These are phyloP conservation scores for Calonectria hawksworthii DNA, from an alignment of 2,329 filamentous ascomycete species.

Conservation along the genomic window DNA sequence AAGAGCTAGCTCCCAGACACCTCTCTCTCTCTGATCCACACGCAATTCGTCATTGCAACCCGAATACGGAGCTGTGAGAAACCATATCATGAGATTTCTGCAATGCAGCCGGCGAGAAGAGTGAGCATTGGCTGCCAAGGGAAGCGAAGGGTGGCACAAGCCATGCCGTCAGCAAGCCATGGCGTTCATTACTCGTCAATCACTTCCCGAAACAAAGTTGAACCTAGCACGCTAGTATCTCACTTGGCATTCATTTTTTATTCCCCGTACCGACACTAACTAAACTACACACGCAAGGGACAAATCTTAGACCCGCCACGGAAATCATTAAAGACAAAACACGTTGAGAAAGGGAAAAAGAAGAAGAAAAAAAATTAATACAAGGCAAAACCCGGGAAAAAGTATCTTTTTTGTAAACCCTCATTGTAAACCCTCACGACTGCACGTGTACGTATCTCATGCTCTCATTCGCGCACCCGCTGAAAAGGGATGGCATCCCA, in stretches of 20 bases:
- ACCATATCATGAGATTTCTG: background rate
- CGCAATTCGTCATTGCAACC: background rate
- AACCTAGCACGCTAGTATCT: background rate
- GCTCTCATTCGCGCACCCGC: background rate
- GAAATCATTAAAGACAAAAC: background rate
- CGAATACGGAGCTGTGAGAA: background rate
- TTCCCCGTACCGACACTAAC: too few species aligned
- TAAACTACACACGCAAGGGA: background rate
- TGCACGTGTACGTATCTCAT: background rate
- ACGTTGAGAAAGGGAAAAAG: background rate
- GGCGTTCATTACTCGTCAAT: background rate
- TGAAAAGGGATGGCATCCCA: conserved; percentile 51
- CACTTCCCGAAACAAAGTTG: background rate
- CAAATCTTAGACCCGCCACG: background rate
- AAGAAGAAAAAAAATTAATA: background rate
- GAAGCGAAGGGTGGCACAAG: background rate
- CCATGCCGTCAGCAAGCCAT: background rate
- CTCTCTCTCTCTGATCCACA: background rate
- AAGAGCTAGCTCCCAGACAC: background rate
- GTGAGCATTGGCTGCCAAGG: background rate
- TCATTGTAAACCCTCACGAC: background rate
- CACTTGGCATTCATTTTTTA: background rate
- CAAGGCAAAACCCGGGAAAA: background rate
- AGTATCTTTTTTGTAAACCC: background rate
- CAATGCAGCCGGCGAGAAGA: background rate